A percentile compares a stretch with the other conserved stretches of the same genome.
These are phyloP conservation scores for Tylopilus felleus DNA, from an alignment of 768 basidiomycete genomes.

Conservation along the genomic window DNA sequence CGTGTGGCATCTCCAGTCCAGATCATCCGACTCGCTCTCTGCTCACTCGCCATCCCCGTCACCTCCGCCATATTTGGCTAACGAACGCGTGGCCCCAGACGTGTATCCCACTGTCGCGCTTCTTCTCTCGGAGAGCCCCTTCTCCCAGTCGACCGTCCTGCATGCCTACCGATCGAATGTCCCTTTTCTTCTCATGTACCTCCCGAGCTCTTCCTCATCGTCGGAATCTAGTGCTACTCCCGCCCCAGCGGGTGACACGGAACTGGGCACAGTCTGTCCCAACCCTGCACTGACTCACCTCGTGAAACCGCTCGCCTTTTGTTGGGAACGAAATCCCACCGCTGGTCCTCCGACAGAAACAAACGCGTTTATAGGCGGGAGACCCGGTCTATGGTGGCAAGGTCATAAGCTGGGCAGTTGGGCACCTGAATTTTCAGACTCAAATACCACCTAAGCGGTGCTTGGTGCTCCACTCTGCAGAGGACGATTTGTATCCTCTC, in stretches of 20 bases:
- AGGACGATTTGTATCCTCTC: neutral
- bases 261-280: conserved; percentile 15
- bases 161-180: conserved; percentile 72
- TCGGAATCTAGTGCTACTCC: neutral
- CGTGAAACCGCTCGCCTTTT: conserved; percentile 19
- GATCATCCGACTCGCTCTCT: neutral
- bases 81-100: neutral
- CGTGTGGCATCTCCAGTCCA: conserved; percentile 50
- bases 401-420: conserved; percentile 19
- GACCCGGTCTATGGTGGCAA: conserved; percentile 44
- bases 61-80: neutral
- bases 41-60: neutral
- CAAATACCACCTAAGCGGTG: neutral
- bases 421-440: conserved; percentile 10
- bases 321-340: conserved; percentile 21
- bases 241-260: neutral
- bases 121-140: conserved; percentile 76
- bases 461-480: neutral
- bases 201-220: conserved; percentile 44
- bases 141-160: conserved; percentile 66
- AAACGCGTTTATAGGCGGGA: conserved; percentile 7
- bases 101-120: conserved; percentile 51
- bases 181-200: conserved; percentile 75
- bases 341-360: neutral
- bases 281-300: conserved; percentile 22